phyloP scores from a whole-genome alignment of 2,329 filamentous ascomycete genomes.

The Monilinia aucupariae region DNA sequence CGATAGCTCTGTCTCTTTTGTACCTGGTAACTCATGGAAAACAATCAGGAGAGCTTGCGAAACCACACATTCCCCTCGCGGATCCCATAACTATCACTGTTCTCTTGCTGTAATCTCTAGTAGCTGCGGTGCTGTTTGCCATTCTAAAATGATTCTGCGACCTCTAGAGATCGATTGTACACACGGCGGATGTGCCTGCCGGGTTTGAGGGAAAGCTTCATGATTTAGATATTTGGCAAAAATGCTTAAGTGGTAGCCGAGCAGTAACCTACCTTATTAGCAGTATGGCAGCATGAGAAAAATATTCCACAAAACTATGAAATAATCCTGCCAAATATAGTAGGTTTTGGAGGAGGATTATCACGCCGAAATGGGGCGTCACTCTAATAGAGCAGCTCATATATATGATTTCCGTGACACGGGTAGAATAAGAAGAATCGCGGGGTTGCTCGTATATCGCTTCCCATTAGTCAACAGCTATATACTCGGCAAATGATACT shows the following conservation, averaged over 20 bases:
- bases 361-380: no score
- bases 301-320: not conserved
- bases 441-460: not conserved
- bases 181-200: not conserved
- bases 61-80: conserved; percentile 38
- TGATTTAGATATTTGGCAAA: not conserved
- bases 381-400: no score
- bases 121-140: conserved; percentile 26
- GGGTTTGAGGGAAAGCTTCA: not conserved
- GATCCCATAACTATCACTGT: conserved; percentile 40
- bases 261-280: no score
- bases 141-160: not conserved
- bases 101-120: conserved; percentile 32
- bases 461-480: not conserved
- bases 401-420: no score
- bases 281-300: not conserved
- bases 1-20: conserved; percentile 55
- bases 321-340: not conserved
- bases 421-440: not conserved
- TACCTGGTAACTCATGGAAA: not conserved
- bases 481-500: no score
- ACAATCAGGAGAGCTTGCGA: not conserved
- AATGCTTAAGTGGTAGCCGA: not conserved
- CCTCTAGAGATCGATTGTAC: not conserved
- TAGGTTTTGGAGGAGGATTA: no score